Evolutionary conservation across 2,329 filamentous ascomycete genomes (phyloP).

Genomic region (Ophiostoma populinum): DNA sequence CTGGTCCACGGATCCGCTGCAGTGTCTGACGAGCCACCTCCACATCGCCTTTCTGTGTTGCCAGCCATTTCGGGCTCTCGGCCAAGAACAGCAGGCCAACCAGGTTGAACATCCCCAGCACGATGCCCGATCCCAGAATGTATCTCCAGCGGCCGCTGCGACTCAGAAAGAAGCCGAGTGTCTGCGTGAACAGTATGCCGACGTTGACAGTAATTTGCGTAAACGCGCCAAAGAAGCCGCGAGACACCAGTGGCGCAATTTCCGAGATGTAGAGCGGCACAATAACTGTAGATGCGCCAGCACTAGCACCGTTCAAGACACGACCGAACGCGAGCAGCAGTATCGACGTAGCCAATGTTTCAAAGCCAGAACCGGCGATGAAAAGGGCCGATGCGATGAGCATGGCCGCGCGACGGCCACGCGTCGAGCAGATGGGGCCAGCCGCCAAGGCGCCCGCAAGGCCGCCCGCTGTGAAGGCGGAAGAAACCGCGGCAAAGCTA

Average conservation of each 20-base stretch:
- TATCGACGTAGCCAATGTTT: slow-evolving; percentile 54
- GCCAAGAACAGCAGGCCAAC: slow-evolving; percentile 58
- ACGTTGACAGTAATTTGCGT: slow-evolving; percentile 91
- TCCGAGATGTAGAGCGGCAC: slow-evolving; percentile 92
- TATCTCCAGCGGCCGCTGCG: slow-evolving; percentile 64
- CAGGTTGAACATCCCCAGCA: slow-evolving; percentile 49
- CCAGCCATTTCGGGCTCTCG: slow-evolving; percentile 80
- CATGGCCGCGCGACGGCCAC: slow-evolving; percentile 63
- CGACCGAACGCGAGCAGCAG: slow-evolving; percentile 54
- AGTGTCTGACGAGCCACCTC: slow-evolving; percentile 48
- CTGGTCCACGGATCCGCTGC: slow-evolving; percentile 56
- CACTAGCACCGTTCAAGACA: slow-evolving; percentile 64
- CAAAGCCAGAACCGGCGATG: slow-evolving; percentile 54
- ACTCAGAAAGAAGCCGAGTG: slow-evolving; percentile 76
- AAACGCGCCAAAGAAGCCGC: slow-evolving; percentile 66
- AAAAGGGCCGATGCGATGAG: slow-evolving; percentile 63
- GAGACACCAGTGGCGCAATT: slow-evolving; percentile 55
- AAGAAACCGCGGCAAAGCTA: slow-evolving; percentile 72
- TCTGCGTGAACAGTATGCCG: slow-evolving; percentile 71
- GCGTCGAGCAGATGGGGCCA: slow-evolving; percentile 60
- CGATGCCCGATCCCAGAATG: slow-evolving; percentile 58
- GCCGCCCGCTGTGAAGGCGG: slow-evolving; percentile 81
- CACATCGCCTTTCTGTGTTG: slow-evolving; percentile 36
- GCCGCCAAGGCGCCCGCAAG: slow-evolving; percentile 65
- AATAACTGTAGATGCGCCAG: slow-evolving; percentile 79